Evolutionary conservation across 495 filamentous ascomycete species (phyloP), one percentile per base, ranked within the genome.

Genomic region (Hypoxylon trugodes): DNA sequence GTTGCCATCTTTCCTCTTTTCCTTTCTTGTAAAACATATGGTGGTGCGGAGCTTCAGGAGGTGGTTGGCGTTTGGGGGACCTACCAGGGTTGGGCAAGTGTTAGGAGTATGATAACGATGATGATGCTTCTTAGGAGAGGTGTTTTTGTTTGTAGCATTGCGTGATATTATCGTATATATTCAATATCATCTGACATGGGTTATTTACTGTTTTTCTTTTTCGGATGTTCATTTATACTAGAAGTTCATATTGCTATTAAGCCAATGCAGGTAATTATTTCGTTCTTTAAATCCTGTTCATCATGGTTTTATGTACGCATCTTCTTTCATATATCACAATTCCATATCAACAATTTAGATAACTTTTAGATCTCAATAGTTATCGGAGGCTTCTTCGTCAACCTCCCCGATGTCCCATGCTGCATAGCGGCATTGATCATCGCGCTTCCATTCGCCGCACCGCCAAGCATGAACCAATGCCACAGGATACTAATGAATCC

Each of bases 401-500:
- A 70, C 65, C 80, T 81, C 3, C 87, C 89, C 7, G 84, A 88
- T 47, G 83, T 85, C 9, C 82, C 80, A 72, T 88, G 84, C 78
- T 89, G 89, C 66, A 90, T 82, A 0, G 90, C 83, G 2, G 91
- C 91, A 75, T 96, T 96, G 6, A 94, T 84, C 83, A 95, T 79
- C 68, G 91, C 72, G 0, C 79, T 81, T 16, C 82, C 84, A 68
- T 86, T 85, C 1, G 89, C 85, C 22, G 83, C 86, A 1, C 79
- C 76, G 4, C 81, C 80, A 0, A 76, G 69, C 80, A 83, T 82
- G 9, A 82, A 52, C 87, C 90, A 92, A 52, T 88, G 84, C 90
- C 91, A 95, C 8, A 92, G 52, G 12, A 96, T 75, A 6, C 83
- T 87, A 16, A 78, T 70, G 0, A 87, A 36, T 1, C 91, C 92